Evolutionary conservation across 2,329 filamentous ascomycete species (phyloP), one percentile per base, ranked within the genome.

Genomic region (Cercospora brassicicola): DNA sequence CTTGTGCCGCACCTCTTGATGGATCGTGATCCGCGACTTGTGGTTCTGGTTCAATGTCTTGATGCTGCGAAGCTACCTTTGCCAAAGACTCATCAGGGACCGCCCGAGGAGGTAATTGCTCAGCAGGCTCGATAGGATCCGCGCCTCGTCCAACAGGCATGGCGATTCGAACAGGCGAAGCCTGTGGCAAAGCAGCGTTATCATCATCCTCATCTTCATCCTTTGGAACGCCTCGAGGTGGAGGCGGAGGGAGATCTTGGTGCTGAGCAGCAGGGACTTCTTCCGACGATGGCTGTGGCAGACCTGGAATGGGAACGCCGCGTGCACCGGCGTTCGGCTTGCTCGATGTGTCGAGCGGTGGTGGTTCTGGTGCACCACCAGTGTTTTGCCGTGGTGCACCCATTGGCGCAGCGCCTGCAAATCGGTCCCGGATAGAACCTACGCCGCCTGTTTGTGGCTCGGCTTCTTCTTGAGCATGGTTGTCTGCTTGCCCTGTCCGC

Each of bases 101-200:
- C 2, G 87, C 82, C 18, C 85, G 85, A 28, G 86, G 70, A 8
- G 73, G 72, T 26, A 81, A 79, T 67, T 83, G 81, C 36, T 84
- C 81, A 10, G 82, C 79, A 20, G 87, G 84, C 73, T 90, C 84
- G 31, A 85, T 77, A n/a, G 82, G 56, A 39, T 81, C 79, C 33
- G 84, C 82, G 62, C 85, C 87, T 66, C 91, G 91, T 61, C 88
- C 85, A 65, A 98, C 91, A 3, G 95, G 95, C 80, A 94, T 90
- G 13, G 94, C 93, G 73, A 98, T 87, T 60, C 91, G 91, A 70
- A 96, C 90, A 6, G 94, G 94, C 1, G 92, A 97, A 57, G 84
- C 82, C 59, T 60, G 86, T 83, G 65, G 83, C 83, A 67, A 79
- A 79, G 75, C 80, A 79, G 64, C 74, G 11, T 75, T 72, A 28